Percentiles rank a stretch among this genome's conserved stretches.
These are phyloP conservation scores for Coriaria nepalensis DNA, from an alignment of 306 rosid species.

Conservation along the genomic window DNA sequence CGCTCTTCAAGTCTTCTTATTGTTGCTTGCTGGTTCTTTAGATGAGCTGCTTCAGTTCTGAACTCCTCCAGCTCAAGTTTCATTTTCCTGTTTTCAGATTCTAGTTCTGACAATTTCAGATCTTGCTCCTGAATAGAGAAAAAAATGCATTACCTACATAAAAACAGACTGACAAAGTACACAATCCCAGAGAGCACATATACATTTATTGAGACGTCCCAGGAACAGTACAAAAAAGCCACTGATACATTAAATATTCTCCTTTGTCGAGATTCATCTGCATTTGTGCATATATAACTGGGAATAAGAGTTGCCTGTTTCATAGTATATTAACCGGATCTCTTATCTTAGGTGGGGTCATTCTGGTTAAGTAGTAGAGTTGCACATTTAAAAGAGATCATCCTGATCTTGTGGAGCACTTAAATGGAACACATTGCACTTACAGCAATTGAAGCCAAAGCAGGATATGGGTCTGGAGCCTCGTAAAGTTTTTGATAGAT, in stretches of 20 bases:
- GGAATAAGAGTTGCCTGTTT: no score
- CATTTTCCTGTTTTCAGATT: slow-evolving; percentile 93
- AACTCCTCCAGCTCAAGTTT: slow-evolving; percentile 98
- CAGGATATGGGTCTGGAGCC: slow-evolving; percentile 97
- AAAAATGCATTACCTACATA: slow-evolving; percentile 8
- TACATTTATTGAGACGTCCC: no score
- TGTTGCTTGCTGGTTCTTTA: slow-evolving; percentile 97
- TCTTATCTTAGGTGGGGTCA: no score
- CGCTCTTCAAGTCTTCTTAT: slow-evolving; percentile 94
- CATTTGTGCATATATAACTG: no score
- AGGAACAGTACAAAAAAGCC: no score
- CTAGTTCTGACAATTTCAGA: slow-evolving; percentile 69
- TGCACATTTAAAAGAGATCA: no score
- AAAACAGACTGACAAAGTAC: slow-evolving; percentile 3
- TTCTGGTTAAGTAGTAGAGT: no score
- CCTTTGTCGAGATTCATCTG: no score
- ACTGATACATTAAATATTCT: no score
- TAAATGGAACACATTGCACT: slow-evolving; percentile 24
- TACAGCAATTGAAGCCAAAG: slow-evolving; percentile 84
- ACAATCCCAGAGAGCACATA: no score
- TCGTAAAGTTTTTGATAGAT: slow-evolving; percentile 90
- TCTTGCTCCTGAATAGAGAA: slow-evolving; percentile 69
- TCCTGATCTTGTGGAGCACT: slow-evolving; percentile 6
- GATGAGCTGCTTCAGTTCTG: slow-evolving; percentile 93
- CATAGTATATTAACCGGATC: no score